Conservation (phyloP, 805 yeast species). For the Yueomyces sinensis region DNA sequence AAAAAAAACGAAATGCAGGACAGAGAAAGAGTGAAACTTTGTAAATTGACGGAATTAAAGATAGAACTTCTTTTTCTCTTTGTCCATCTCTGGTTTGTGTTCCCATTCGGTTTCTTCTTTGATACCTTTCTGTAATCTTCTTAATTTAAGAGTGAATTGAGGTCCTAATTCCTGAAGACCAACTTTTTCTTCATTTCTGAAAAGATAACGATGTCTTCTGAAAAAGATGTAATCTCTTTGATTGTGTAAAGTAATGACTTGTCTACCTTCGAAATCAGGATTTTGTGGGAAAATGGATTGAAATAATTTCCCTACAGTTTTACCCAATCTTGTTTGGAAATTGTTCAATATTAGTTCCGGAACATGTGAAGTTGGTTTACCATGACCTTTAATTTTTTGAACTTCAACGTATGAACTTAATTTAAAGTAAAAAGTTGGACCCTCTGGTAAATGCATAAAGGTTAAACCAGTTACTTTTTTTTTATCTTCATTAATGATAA, state of each 20-base stretch:
- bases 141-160: slow-evolving; percentile 78
- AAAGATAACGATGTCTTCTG: slow-evolving; percentile 87
- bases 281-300: slow-evolving; percentile 85
- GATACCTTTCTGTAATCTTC: slow-evolving; percentile 85
- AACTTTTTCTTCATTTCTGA: slow-evolving; percentile 79
- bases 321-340: slow-evolving; percentile 84
- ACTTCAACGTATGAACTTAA: slow-evolving; percentile 66
- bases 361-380: slow-evolving; percentile 76
- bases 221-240: slow-evolving; percentile 93
- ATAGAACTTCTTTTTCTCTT: slow-evolving; percentile 86
- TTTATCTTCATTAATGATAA: slow-evolving; percentile 89
- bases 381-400: slow-evolving; percentile 72
- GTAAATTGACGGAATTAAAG: slow-evolving; percentile 37
- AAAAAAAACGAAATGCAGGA: too few relatives aligned
- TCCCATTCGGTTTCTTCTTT: slow-evolving; percentile 94
- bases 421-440: slow-evolving; percentile 90
- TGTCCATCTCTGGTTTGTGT: slow-evolving; percentile 91
- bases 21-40: too few relatives aligned
- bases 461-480: slow-evolving; percentile 86
- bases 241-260: slow-evolving; percentile 89
- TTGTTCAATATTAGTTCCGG: slow-evolving; percentile 90
- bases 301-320: slow-evolving; percentile 83
- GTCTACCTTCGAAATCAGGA: slow-evolving; percentile 92
- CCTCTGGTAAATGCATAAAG: slow-evolving; percentile 85
- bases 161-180: slow-evolving; percentile 96